These are phyloP conservation scores for Botryococcus braunii DNA, from an alignment of 163 green algal species.

Conservation along the genomic window DNA sequence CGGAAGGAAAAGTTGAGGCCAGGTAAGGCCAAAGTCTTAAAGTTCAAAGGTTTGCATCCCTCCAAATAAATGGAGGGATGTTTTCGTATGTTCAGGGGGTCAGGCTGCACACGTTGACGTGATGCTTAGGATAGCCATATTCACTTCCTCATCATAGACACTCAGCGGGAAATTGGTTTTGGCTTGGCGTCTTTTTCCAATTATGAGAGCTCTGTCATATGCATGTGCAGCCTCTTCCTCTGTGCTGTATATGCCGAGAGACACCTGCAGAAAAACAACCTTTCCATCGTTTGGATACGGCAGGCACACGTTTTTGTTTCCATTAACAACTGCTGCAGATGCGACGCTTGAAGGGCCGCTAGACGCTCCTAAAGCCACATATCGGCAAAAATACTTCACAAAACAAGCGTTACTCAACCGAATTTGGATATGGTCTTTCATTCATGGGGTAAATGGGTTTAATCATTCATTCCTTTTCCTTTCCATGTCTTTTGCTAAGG, in stretches of 20 bases:
- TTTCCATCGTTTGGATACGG: background rate
- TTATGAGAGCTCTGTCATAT: slow-evolving; percentile 59
- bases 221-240: slow-evolving; percentile 51
- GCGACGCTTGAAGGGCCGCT: background rate
- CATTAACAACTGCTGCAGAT: background rate
- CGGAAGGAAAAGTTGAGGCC: too few species aligned
- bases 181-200: slow-evolving; percentile 42
- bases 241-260: slow-evolving; percentile 51
- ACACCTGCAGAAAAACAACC: slow-evolving; percentile 33
- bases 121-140: too few species aligned
- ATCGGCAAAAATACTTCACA: background rate
- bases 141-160: slow-evolving; percentile 47
- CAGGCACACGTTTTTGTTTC: background rate
- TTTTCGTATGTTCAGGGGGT: too few species aligned
- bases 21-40: too few species aligned
- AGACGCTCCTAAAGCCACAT: background rate
- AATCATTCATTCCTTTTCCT: too few species aligned
- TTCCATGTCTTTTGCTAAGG: too few species aligned
- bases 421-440: too few species aligned
- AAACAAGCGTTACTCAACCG: background rate
- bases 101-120: too few species aligned
- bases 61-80: too few species aligned
- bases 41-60: too few species aligned
- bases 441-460: too few species aligned
- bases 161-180: slow-evolving; percentile 63